phyloP scores from a whole-genome alignment of 495 filamentous ascomycete genomes.

The Trichodelitschia bisporula region DNA sequence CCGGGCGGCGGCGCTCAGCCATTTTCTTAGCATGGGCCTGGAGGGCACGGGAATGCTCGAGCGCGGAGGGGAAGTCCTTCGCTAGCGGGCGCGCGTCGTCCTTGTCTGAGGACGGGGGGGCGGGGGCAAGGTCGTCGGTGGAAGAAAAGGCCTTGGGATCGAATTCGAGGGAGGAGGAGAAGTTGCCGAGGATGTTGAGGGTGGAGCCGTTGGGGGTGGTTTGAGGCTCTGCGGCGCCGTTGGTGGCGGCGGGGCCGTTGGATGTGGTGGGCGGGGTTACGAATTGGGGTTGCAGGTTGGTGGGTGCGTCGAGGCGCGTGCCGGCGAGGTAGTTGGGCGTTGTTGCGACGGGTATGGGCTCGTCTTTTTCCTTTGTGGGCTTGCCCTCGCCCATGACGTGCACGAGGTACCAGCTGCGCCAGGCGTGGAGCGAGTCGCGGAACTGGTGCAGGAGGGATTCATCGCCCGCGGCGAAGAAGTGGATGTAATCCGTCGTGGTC shows the following conservation, averaged over 20 bases:
- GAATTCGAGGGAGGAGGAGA: too few species aligned
- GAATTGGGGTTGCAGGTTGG: slow-evolving; percentile 4
- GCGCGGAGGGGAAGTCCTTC: too few species aligned
- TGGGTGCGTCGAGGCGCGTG: slow-evolving; percentile 16
- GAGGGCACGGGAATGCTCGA: too few species aligned
- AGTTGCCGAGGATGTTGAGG: too few species aligned
- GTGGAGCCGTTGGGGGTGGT: slow-evolving; percentile 16
- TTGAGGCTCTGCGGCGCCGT: slow-evolving; percentile 19
- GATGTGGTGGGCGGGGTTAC: slow-evolving; percentile 1
- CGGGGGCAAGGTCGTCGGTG: too few species aligned
- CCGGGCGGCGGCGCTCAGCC: too few species aligned
- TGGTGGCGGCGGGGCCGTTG: background rate
- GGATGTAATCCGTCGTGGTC: slow-evolving; percentile 61
- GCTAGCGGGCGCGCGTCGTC: too few species aligned
- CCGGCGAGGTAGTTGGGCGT: too few species aligned
- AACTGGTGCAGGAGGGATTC: slow-evolving; percentile 35
- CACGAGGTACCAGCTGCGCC: slow-evolving; percentile 77
- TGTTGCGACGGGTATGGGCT: slow-evolving; percentile 1
- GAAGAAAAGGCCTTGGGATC: too few species aligned
- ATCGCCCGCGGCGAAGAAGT: slow-evolving; percentile 73
- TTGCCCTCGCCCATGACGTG: slow-evolving; percentile 32
- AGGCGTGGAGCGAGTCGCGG: slow-evolving; percentile 43
- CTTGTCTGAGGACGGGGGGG: too few species aligned
- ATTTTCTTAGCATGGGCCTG: too few species aligned
- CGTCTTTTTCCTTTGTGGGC: slow-evolving; percentile 13